phyloP scores from a whole-genome alignment of 345 rosid species.

The Angophora floribunda region DNA sequence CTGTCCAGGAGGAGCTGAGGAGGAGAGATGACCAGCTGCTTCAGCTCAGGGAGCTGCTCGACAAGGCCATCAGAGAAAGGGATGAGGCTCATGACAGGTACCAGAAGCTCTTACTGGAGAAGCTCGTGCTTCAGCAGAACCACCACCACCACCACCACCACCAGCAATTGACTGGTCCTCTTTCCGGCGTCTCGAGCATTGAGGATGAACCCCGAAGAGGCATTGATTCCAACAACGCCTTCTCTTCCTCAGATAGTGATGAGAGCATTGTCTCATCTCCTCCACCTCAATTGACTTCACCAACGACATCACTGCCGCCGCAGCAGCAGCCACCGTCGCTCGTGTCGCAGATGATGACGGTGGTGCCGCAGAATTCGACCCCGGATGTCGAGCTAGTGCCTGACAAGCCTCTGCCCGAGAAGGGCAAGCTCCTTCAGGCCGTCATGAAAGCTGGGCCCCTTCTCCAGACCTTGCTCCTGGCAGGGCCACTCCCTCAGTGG shows the following conservation, averaged over 20 bases:
- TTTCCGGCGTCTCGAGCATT: slow-evolving; percentile 80
- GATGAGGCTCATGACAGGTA: slow-evolving; percentile 61
- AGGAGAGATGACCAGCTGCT: slow-evolving; percentile 61
- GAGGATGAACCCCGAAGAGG: slow-evolving; percentile 77
- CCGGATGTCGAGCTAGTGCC: slow-evolving; percentile 21
- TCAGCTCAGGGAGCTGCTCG: slow-evolving; percentile 50
- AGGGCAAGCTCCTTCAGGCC: slow-evolving; percentile 92
- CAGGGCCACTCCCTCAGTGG: slow-evolving; percentile 98
- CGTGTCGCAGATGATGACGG: background rate
- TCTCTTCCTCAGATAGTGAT: slow-evolving; percentile 79
- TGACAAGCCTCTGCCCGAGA: slow-evolving; percentile 85
- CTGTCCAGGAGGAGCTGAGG: slow-evolving; percentile 65
- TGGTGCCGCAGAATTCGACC: background rate
- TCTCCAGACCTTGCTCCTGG: slow-evolving; percentile 80
- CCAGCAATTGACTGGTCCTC: background rate
- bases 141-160: too few species aligned
- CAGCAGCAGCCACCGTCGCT: background rate
- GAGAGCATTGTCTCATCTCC: slow-evolving; percentile 83
- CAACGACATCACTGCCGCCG: background rate
- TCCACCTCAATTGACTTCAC: slow-evolving; percentile 23
- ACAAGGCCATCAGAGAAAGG: slow-evolving; percentile 47
- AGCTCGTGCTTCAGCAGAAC: slow-evolving; percentile 26
- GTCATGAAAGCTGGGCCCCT: slow-evolving; percentile 95
- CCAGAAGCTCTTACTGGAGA: slow-evolving; percentile 48
- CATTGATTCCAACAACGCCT: slow-evolving; percentile 59